Percentiles rank a stretch among this genome's conserved stretches.
These are phyloP conservation scores for Bretschneidera sinensis DNA, from an alignment of 345 rosid genomes.

Conservation along the genomic window DNA sequence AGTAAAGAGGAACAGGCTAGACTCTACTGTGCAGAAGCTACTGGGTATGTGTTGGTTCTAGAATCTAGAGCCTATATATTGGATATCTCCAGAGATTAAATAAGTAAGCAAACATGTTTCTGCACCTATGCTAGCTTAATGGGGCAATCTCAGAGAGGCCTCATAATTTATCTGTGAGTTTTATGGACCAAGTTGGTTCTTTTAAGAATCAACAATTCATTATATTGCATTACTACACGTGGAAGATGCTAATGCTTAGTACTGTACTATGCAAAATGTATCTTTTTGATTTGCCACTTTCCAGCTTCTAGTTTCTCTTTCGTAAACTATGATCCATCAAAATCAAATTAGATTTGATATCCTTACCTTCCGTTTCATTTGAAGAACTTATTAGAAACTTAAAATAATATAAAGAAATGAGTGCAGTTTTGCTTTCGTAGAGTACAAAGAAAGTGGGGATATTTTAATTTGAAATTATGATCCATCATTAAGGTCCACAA, in stretches of 20 bases:
- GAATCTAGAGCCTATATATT: background rate
- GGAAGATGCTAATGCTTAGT: background rate
- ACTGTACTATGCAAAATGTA: background rate
- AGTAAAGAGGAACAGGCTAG: slow-evolving; percentile 84
- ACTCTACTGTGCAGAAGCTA: slow-evolving; percentile 53
- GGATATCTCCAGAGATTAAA: background rate
- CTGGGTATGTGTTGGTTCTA: slow-evolving; percentile 50
- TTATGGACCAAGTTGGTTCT: no score
- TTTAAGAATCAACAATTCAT: no score
- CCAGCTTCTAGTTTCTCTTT: background rate
- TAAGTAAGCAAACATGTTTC: background rate
- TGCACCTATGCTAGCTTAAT: background rate
- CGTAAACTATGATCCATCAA: background rate
- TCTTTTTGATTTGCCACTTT: background rate
- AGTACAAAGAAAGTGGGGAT: no score
- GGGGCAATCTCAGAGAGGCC: background rate
- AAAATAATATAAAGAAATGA: no score
- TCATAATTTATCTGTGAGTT: background rate
- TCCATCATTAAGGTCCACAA: background rate
- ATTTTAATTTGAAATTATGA: background rate
- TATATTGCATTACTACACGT: no score
- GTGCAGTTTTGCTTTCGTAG: no score
- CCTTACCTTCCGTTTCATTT: background rate
- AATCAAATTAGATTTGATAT: background rate
- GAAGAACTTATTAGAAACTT: background rate